phyloP scores from a whole-genome alignment of 2,329 filamentous ascomycete genomes.

The Fonsecaea monophora region DNA sequence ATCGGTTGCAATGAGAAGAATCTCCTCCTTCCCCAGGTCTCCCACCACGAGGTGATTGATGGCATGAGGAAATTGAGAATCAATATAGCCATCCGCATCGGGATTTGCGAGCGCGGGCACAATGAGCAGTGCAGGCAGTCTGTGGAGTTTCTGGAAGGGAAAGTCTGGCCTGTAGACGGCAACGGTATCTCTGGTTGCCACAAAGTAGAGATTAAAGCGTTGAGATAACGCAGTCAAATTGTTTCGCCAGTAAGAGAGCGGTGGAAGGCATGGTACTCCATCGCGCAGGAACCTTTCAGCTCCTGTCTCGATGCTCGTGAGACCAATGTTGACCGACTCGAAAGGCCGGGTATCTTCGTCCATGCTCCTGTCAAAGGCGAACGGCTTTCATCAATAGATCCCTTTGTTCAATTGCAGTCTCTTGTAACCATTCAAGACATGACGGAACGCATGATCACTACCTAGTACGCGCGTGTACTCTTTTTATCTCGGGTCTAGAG shows the following conservation, averaged over 20 bases:
- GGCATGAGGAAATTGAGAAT: constrained; percentile 61
- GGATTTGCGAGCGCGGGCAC: constrained; percentile 50
- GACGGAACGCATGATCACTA: neutral
- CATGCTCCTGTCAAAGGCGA: constrained; percentile 25
- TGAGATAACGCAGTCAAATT: constrained; percentile 58
- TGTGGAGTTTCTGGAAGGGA: constrained; percentile 49
- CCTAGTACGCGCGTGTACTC: neutral
- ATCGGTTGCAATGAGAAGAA: constrained; percentile 72
- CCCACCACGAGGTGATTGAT: constrained; percentile 74
- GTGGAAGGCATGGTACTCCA: constrained; percentile 44
- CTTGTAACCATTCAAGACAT: constrained; percentile 9
- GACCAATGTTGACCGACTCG: constrained; percentile 32
- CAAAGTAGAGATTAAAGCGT: constrained; percentile 55
- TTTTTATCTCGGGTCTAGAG: constrained; percentile 7
- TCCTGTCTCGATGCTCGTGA: constrained; percentile 33
- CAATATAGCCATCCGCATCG: constrained; percentile 61
- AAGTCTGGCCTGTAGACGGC: constrained; percentile 55
- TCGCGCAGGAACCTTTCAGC: constrained; percentile 45
- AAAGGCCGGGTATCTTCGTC: constrained; percentile 36
- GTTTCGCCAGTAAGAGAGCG: constrained; percentile 50
- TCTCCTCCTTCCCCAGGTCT: constrained; percentile 72
- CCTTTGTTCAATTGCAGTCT: neutral
- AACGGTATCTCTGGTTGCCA: constrained; percentile 50
- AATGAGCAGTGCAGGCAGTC: constrained; percentile 51
- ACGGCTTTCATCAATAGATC: neutral